phyloP scores from a whole-genome alignment of 768 basidiomycete genomes.

The Amyloporia xantha region DNA sequence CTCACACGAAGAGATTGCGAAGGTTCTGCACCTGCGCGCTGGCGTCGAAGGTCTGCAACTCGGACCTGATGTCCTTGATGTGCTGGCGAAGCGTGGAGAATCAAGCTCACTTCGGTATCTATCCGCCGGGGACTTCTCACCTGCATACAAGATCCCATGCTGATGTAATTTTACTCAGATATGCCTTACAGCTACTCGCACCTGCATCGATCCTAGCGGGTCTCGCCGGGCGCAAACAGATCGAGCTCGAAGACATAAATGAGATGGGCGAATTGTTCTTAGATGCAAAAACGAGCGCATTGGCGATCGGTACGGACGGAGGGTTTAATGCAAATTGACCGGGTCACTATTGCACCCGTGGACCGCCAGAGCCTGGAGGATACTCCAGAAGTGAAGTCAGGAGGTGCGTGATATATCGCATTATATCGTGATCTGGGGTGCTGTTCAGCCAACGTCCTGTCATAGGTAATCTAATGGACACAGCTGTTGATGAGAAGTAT shows the following conservation, averaged over 20 bases:
- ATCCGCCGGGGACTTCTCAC: not conserved
- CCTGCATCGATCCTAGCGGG: constrained; percentile 85
- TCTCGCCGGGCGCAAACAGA: constrained; percentile 71
- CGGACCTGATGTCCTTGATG: constrained; percentile 69
- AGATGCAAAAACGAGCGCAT: constrained; percentile 72
- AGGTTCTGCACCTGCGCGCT: constrained; percentile 81
- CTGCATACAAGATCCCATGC: no score
- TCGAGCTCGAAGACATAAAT: constrained; percentile 80
- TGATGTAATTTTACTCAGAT: constrained; percentile 37
- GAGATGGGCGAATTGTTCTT: constrained; percentile 96
- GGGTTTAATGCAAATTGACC: not conserved
- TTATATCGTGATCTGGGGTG: not conserved
- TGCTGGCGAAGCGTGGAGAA: constrained; percentile 76
- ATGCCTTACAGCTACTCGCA: constrained; percentile 84
- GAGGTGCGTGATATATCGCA: not conserved
- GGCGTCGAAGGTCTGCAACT: constrained; percentile 81
- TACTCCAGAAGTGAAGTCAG: no score
- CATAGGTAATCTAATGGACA: no score
- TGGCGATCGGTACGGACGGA: constrained; percentile 10
- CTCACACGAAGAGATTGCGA: constrained; percentile 74
- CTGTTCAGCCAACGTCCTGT: not conserved
- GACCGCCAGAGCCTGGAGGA: not conserved
- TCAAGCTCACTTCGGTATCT: constrained; percentile 71
- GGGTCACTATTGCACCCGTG: not conserved
- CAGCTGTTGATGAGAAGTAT: not conserved